These are phyloP conservation scores for Didymella pomorum DNA, from an alignment of 2,329 filamentous ascomycete genomes.

Conservation along the genomic window DNA sequence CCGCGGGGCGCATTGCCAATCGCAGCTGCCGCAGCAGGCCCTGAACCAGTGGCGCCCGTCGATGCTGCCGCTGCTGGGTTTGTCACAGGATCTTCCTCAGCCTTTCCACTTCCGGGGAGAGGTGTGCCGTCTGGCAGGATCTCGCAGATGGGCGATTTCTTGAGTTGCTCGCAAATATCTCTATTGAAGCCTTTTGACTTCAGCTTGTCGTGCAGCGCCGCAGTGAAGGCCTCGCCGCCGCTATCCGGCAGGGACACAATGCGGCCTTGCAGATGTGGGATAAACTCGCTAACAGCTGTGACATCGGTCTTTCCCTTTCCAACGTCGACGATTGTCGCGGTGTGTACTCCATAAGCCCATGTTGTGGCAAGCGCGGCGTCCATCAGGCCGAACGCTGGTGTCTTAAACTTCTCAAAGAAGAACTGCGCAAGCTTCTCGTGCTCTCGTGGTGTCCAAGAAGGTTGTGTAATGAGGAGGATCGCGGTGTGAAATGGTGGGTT, in stretches of 20 bases:
- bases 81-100: slow-evolving; percentile 48
- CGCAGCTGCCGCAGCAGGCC: slow-evolving; percentile 53
- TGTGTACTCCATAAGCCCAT: slow-evolving; percentile 81
- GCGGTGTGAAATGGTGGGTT: slow-evolving; percentile 94
- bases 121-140: slow-evolving; percentile 64
- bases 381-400: slow-evolving; percentile 88
- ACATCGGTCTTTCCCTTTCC: slow-evolving; percentile 93
- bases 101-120: slow-evolving; percentile 60
- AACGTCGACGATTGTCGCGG: slow-evolving; percentile 87
- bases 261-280: slow-evolving; percentile 73
- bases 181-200: slow-evolving; percentile 63
- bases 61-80: slow-evolving; percentile 66
- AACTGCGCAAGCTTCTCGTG: slow-evolving; percentile 90
- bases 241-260: slow-evolving; percentile 70
- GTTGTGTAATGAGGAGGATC: slow-evolving; percentile 87
- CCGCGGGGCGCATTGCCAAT: slow-evolving; percentile 59
- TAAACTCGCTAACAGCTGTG: slow-evolving; percentile 85
- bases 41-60: slow-evolving; percentile 60
- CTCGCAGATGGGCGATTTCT: slow-evolving; percentile 69
- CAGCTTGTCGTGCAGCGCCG: slow-evolving; percentile 73
- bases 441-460: slow-evolving; percentile 88
- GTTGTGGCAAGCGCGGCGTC: slow-evolving; percentile 85
- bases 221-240: slow-evolving; percentile 88
- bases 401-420: slow-evolving; percentile 97
- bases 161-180: slow-evolving; percentile 72